Evolutionary conservation across 2,329 filamentous ascomycete species (phyloP), one percentile per base, ranked within the genome.

Genomic region (Penicillium brevicompactum): DNA sequence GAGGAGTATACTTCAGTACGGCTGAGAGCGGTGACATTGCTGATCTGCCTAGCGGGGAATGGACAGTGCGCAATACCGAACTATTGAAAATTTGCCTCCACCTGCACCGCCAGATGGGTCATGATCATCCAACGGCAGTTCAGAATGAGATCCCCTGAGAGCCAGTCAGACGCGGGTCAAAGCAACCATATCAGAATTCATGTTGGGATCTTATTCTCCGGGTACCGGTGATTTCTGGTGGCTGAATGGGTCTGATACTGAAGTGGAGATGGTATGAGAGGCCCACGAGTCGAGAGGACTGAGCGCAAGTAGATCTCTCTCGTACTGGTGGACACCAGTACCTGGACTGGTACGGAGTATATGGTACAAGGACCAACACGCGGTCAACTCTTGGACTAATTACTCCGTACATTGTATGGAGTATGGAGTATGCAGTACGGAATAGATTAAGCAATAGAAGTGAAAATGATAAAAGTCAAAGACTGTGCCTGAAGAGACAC

Each of bases 91-190:
- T 18, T 22, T 31, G 34, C 21, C 51, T 37, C 44, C 45, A 42
- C 37, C 13, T 27, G 1, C 22, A 52, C 38, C 44, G 42, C 37
- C 30, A 30, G 27, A 49, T 53, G 46, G 51, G 46, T 49, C 46
- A 38, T 34, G 45, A 49, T 43, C 40, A 38, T 53, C 51, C 46
- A 53, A 53, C 51, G 51, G 51, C 21, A 53, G 30, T 53, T 30
- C 27, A 49, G 51, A 62, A 40, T 46, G 42, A 24, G 55, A 53
- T 70, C 63, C 44, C 43, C 51, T 46, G 22, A 16, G 40, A 5
- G 44, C 50, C 37, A 53, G 50, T 53, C 46, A 53, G n/a, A 53
- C 10, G 31, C 22, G 46, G 46, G 30, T 7, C 24, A 27, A 27
- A 27, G 5, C 24, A 27, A 18, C 1, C 18, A 18, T 18, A 18